A percentile compares a stretch with the other conserved stretches of the same genome.
phyloP scores from a whole-genome alignment of 2,329 filamentous ascomycete species.

The Botryosphaeria dothidea region DNA sequence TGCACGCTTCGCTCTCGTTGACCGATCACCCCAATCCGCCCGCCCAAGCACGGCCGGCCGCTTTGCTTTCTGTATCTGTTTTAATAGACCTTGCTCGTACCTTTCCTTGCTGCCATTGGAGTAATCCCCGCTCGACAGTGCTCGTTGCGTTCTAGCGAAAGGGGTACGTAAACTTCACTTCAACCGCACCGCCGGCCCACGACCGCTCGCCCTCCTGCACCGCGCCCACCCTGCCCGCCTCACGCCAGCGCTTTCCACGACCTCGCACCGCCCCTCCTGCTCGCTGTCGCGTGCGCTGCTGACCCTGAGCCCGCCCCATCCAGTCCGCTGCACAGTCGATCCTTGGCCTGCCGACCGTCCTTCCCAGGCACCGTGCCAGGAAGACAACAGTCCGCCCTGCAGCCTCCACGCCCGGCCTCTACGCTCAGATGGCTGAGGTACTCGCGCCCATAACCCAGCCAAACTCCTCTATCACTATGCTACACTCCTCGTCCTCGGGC shows the following conservation, averaged over 20 bases:
- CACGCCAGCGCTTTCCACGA: constrained; percentile 19
- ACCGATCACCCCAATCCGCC: constrained; percentile 5
- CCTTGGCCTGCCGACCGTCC: constrained; percentile 25
- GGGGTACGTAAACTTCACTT: constrained; percentile 29
- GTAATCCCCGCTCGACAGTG: constrained; percentile 29
- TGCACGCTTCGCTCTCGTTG: constrained; percentile 18
- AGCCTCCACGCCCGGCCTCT: constrained; percentile 6
- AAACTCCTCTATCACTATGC: constrained; percentile 51
- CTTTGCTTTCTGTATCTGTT: constrained; percentile 38
- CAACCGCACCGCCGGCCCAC: constrained; percentile 22
- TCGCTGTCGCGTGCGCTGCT: constrained; percentile 14
- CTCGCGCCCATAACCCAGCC: constrained; percentile 50
- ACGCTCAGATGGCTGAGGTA: constrained; percentile 45
- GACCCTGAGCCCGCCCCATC: neutral
- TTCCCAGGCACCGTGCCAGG: constrained; percentile 23
- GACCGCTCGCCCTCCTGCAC: constrained; percentile 26
- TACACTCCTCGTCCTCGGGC: constrained; percentile 50
- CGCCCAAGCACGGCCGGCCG: constrained; percentile 25
- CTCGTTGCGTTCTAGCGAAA: constrained; percentile 24
- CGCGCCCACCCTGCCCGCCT: constrained; percentile 19
- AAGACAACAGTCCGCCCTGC: constrained; percentile 22
- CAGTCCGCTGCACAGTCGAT: constrained; percentile 14
- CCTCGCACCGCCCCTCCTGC: constrained; percentile 20
- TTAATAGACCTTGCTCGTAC: constrained; percentile 36
- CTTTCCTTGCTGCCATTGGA: constrained; percentile 27